Percentiles rank a stretch among this genome's conserved stretches.
These are phyloP conservation scores for Biscogniauxia marginata DNA, from an alignment of 2,329 filamentous ascomycete species.

Conservation along the genomic window DNA sequence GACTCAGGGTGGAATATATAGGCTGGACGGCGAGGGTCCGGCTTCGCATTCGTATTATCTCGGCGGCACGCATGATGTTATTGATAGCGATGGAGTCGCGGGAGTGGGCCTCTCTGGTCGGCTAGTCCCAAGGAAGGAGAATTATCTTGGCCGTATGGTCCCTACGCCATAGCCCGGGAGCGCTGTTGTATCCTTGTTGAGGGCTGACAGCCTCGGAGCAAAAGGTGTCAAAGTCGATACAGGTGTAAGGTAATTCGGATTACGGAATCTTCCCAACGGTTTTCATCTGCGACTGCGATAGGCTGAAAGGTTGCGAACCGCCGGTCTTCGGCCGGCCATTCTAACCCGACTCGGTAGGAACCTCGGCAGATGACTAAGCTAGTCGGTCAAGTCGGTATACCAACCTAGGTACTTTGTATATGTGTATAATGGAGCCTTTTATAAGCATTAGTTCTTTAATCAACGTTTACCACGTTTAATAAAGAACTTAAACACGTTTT, in stretches of 20 bases:
- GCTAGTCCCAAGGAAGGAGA: neutral
- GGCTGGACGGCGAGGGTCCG: conserved; percentile 14
- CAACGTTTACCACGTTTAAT: too few species aligned
- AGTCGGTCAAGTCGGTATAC: neutral
- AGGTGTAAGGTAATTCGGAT: neutral
- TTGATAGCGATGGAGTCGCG: conserved; percentile 2
- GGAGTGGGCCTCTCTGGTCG: conserved; percentile 9
- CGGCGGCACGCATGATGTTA: conserved; percentile 17
- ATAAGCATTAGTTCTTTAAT: too few species aligned
- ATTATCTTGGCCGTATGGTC: neutral
- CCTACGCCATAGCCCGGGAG: conserved; percentile 7
- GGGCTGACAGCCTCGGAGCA: neutral
- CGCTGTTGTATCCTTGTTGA: conserved; percentile 4
- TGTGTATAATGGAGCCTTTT: too few species aligned
- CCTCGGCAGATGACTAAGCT: conserved; percentile 3
- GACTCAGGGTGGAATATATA: conserved; percentile 16
- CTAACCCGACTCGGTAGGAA: neutral
- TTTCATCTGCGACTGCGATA: neutral
- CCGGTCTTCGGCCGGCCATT: neutral
- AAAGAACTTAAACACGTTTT: too few species aligned
- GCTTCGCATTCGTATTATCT: conserved; percentile 19
- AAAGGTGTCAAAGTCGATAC: neutral
- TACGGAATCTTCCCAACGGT: neutral
- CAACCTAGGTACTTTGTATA: too few species aligned
- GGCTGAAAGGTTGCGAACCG: neutral